Base-by-base conservation (phyloP, 768 basidiomycete genomes). In the Punctularia strigosozonata region DNA sequence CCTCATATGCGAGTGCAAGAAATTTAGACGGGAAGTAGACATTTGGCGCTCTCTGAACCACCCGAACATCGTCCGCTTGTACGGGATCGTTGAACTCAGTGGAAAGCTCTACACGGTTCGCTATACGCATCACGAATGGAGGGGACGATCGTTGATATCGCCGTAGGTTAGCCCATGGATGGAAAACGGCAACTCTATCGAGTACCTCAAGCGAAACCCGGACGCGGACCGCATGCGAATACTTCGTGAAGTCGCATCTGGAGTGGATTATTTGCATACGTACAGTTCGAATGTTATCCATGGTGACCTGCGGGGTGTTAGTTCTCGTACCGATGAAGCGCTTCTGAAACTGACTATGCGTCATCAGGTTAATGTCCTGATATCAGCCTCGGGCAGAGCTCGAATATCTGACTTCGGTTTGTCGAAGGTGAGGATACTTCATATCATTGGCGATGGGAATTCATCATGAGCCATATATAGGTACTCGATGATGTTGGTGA, bases 161-260 rank as follows among this genome's bases (percentile, higher is more conserved):
- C 25, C 28, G 45, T 39, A 44, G 33, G 18, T 34, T 20, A 46
- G 43, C 33, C 46, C 46, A 3, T 49, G 47, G 47, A 43, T 43
- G 43, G 21, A 7, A 5, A 40, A 46, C 31, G 47, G 46, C 18
- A 37, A 36, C 36, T 31, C 43, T 5, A 12, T 38, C 12, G 36
- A 37, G 1, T 49, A 44, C 24, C 30, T 49, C 7, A 31, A 33
- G 15, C 38, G 39, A n/a, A n/a, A n/a, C 32, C 46, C 46, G 19
- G 17, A 37, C 22, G 40, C 39, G 17, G 41, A 44, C 26, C 36
- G 34, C 21, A 40, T 48, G 38, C 37, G 38, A 15, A 37, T 40
- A 19, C 21, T 12, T 14, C 8, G 26, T 18, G 33, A 34, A 13
- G 33, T 34, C 8, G 33, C 33, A 8, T 34, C 33, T 10, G 33